Evolutionary conservation across 2,329 filamentous ascomycete species (phyloP).

Genomic region (Arthrocladium fulminans): DNA sequence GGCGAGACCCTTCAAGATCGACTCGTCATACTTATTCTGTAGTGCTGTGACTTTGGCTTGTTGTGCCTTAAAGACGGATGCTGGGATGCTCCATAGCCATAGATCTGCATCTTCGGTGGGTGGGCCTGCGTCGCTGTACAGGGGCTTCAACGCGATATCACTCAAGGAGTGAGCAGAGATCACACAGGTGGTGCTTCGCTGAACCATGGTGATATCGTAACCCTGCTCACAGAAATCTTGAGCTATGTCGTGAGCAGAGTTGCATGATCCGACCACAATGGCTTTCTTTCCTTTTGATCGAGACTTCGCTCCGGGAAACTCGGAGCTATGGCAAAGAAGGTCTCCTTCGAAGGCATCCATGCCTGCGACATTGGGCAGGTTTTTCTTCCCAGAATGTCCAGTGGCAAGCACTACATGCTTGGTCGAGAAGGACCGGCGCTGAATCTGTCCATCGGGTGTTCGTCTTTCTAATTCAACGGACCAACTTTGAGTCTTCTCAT

Average conservation of each 20-base stretch:
- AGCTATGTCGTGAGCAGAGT: conserved; percentile 60
- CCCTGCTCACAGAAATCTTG: conserved; percentile 60
- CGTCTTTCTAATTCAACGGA: conserved; percentile 43
- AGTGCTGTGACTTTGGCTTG: no score
- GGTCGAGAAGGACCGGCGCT: conserved; percentile 50
- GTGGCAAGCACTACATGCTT: conserved; percentile 59
- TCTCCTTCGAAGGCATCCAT: conserved; percentile 50
- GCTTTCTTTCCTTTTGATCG: conserved; percentile 49
- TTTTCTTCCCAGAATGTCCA: conserved; percentile 58
- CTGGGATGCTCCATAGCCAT: no score
- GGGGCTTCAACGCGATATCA: conserved; percentile 44
- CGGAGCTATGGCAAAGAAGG: conserved; percentile 52
- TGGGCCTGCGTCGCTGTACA: conserved; percentile 43
- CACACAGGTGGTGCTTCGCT: conserved; percentile 58
- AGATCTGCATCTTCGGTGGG: conserved; percentile 58
- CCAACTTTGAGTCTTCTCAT: conserved; percentile 46
- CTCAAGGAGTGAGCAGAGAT: conserved; percentile 47
- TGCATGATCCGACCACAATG: conserved; percentile 59
- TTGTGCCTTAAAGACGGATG: no score
- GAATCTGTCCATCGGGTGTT: conserved; percentile 30
- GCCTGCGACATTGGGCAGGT: conserved; percentile 40
- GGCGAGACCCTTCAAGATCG: conserved; percentile 29
- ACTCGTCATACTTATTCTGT: no score
- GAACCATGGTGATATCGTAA: conserved; percentile 60
- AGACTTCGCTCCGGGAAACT: conserved; percentile 46